Evolutionary conservation across 768 basidiomycete species (phyloP), one percentile per base, ranked within the genome.

Genomic region (Serendipita sp.): DNA sequence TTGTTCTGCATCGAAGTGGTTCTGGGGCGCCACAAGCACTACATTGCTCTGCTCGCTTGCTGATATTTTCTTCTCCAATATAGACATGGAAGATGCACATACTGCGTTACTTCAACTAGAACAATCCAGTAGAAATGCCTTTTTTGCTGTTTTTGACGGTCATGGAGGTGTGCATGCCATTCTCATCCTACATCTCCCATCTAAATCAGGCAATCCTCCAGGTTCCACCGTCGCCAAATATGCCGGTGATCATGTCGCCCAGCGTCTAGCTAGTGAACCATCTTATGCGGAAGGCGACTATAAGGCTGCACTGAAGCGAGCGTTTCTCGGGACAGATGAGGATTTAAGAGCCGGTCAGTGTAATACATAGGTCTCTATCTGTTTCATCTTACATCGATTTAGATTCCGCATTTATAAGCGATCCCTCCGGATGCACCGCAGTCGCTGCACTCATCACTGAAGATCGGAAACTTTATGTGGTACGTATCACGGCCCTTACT

Each of bases 71-170:
- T n/a, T 51, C n/a, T 2, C 18, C 1, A 18, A 65, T 66, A 63
- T 71, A 99, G 95, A 86, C 70, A 98, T 99, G 96, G 96, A 99
- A 77, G 95, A 99, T 71, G 84, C 95, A 1, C 95, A 98, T 75
- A 79, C 89, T 16, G 79, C 83, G 45, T 75, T 89, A 32, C 77
- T 94, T 53, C 79, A 84, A 67, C 77, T 96, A 65, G 85, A 88
- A 65, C 46, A 48, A 24, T 24, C 56, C 16, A 60, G 56, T 60
- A 30, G 56, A 60, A 88, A 86, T 72, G 81, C 89, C 0, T 94
- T 97, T 77, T 96, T 98, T 70, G 95, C 89, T 34, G 94, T 99
- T 1, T 98, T 96, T 72, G 96, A 99, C 76, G 96, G 96, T 35
- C 96, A 99, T 73, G 96, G 96, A 66, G 96, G 95, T 92, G 71